A percentile compares a stretch with the other conserved stretches of the same genome.
Conservation (phyloP, 2,329 filamentous ascomycete species). For the Aspergillus flavus region DNA sequence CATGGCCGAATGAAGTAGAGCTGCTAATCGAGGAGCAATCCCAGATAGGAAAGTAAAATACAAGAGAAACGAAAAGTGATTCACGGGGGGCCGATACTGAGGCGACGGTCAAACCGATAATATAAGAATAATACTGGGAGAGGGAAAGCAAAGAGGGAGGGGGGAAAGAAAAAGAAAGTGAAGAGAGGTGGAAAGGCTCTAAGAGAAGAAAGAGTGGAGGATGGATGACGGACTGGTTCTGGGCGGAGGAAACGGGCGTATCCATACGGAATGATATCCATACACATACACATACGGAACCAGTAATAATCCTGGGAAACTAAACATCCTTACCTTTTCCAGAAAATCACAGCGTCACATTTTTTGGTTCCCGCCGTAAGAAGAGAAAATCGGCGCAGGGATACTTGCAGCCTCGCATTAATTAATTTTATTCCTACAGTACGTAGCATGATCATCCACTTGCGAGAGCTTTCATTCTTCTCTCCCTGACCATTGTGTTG, state of each 20-base stretch:
- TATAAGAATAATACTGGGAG: slow-evolving; percentile 11
- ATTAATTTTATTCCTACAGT: not conserved
- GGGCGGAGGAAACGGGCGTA: slow-evolving; percentile 11
- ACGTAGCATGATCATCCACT: not conserved
- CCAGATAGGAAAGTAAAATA: slow-evolving; percentile 2
- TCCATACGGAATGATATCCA: slow-evolving; percentile 12
- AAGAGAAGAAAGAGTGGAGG: slow-evolving; percentile 7
- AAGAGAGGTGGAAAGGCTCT: not conserved
- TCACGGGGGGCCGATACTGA: not conserved
- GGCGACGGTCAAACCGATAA: not conserved
- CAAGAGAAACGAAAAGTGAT: slow-evolving; percentile 8
- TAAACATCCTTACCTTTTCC: slow-evolving; percentile 1
- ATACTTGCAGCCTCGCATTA: not conserved
- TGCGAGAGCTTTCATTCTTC: not conserved
- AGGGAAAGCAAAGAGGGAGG: slow-evolving; percentile 6
- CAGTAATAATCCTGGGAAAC: slow-evolving; percentile 10
- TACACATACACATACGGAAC: slow-evolving; percentile 13
- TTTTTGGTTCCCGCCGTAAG: slow-evolving; percentile 25
- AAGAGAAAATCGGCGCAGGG: slow-evolving; percentile 15
- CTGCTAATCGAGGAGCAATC: not conserved
- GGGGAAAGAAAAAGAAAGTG: slow-evolving; percentile 6
- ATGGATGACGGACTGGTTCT: slow-evolving; percentile 8
- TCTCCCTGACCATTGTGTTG: not conserved
- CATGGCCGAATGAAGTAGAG: slow-evolving; percentile 28
- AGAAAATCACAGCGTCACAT: not conserved